phyloP scores from a whole-genome alignment of 257 asterid genomes.

The Cordia subcordata region DNA sequence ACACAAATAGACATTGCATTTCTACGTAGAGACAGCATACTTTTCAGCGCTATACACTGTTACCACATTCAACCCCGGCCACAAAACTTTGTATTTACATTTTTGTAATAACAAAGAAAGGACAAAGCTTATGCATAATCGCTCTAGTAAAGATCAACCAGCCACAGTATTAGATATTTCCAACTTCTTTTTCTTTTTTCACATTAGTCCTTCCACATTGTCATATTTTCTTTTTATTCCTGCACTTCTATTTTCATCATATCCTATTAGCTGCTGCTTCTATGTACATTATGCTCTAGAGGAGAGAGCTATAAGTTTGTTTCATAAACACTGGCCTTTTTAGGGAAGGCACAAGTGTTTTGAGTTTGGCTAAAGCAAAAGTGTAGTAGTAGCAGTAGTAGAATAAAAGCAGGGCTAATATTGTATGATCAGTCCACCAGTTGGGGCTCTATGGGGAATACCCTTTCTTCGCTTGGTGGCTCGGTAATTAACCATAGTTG shows the following conservation, averaged over 20 bases:
- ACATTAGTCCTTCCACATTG: conserved; percentile 15
- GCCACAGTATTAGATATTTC: conserved; percentile 15
- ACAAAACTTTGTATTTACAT: conserved; percentile 30
- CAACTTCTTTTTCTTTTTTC: conserved; percentile 3
- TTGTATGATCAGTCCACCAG: conserved; percentile 41
- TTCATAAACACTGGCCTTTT: no score
- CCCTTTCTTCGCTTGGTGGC: conserved; percentile 82
- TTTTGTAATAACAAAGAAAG: neutral
- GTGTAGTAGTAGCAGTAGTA: no score
- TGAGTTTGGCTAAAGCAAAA: neutral
- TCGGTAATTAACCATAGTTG: conserved; percentile 44
- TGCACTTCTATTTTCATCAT: conserved; percentile 11
- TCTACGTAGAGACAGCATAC: conserved; percentile 10
- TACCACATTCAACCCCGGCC: conserved; percentile 3
- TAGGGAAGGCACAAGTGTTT: no score
- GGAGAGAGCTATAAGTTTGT: neutral
- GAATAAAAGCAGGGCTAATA: conserved; percentile 27
- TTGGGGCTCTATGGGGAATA: conserved; percentile 86
- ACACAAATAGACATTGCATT: no score
- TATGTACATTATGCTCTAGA: conserved; percentile 32
- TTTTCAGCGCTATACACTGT: no score
- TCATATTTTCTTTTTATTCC: conserved; percentile 36
- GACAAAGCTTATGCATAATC: conserved; percentile 19
- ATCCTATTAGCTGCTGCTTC: conserved; percentile 19
- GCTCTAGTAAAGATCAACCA: conserved; percentile 13